Evolutionary conservation across 352 stramenopile species (phyloP), one percentile per base, ranked within the genome.

Genomic region (Globisporangium radiosum): DNA sequence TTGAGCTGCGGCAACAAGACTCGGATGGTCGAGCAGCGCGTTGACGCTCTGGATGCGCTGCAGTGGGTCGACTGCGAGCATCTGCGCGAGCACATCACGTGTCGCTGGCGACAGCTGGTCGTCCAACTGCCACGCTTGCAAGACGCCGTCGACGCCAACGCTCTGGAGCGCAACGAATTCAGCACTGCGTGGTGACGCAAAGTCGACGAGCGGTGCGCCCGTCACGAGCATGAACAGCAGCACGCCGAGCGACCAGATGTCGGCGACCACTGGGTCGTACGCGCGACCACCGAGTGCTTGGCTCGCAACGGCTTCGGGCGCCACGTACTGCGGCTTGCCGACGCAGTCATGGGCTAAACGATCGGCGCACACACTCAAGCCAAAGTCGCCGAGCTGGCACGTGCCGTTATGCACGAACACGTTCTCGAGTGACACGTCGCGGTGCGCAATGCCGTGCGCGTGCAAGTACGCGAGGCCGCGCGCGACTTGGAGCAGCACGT

Each of bases 141-240:
- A 52, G 4, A 82, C 68, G 7, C 43, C 51, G 13, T 47, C 37
- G 5, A 72, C 40, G 5, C 71, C 71, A 9, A 65, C 59, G 33
- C 58, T 54, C n/a, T 68, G 40, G 11, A 85, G 45, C 3, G 64
- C 67, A 5, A 67, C 19, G 47, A 83, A 85, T 1, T 67, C 64
- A 8, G 52, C 59, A 10, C 77, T 63, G 15, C 63, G 36, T 1
- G 54, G 57, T 0, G 64, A 75, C 4, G 76, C 76, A 40, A 72
- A 60, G 15, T 52, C 39, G 15, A 76, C 56, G 5, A 88, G 60
- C 9, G 76, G 79, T 1, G 78, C 85, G 0, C 82, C 82, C 38
- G 82, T 88, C 44, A 92, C 62, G 61, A 92, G 61, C 48, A 90
- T 74, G 65, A 90, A 92, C 37, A 92, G 65, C 36, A 89, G 59